Evolutionary conservation across 2,329 filamentous ascomycete species (phyloP).

Genomic region (Aureobasidium melanogenum): DNA sequence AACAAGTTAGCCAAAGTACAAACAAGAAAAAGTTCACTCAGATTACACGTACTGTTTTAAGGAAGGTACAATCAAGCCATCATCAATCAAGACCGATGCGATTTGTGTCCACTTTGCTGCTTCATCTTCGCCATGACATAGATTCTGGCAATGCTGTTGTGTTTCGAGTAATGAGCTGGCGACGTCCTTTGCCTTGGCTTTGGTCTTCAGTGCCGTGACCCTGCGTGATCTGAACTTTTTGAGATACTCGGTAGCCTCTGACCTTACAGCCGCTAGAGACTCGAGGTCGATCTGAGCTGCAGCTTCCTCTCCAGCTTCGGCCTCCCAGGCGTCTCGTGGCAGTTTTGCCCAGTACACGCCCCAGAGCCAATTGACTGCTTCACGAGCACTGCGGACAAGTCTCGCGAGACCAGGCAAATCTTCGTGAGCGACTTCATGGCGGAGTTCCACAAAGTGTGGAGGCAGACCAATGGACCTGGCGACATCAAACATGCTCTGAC

Average conservation of each 20-base stretch:
- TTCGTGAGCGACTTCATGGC: slow-evolving; percentile 86
- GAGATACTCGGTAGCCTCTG: neutral
- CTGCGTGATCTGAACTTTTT: slow-evolving; percentile 10
- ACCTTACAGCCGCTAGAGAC: neutral
- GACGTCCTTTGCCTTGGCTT: neutral
- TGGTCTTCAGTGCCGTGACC: slow-evolving; percentile 4
- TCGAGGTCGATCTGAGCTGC: neutral
- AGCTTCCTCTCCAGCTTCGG: slow-evolving; percentile 11
- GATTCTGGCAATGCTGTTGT: slow-evolving; percentile 1
- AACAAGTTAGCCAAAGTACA: slow-evolving; percentile 11
- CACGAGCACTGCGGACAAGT: slow-evolving; percentile 58
- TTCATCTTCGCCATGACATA: slow-evolving; percentile 1
- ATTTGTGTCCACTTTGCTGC: slow-evolving; percentile 7
- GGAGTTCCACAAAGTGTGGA: slow-evolving; percentile 75
- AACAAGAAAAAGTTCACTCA: neutral
- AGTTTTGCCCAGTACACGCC: slow-evolving; percentile 68
- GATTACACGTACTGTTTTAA: slow-evolving; percentile 22
- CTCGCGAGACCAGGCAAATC: slow-evolving; percentile 69
- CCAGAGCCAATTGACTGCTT: slow-evolving; percentile 80
- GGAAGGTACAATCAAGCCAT: slow-evolving; percentile 29
- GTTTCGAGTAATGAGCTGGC: neutral
- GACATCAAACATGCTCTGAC: slow-evolving; percentile 58
- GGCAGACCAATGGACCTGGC: slow-evolving; percentile 61
- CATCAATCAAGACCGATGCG: slow-evolving; percentile 25
- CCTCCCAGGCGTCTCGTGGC: slow-evolving; percentile 20